These are phyloP conservation scores for Oryza glaberrima DNA, from an alignment of 176 grass and related monocot genomes.

Conservation along the genomic window DNA sequence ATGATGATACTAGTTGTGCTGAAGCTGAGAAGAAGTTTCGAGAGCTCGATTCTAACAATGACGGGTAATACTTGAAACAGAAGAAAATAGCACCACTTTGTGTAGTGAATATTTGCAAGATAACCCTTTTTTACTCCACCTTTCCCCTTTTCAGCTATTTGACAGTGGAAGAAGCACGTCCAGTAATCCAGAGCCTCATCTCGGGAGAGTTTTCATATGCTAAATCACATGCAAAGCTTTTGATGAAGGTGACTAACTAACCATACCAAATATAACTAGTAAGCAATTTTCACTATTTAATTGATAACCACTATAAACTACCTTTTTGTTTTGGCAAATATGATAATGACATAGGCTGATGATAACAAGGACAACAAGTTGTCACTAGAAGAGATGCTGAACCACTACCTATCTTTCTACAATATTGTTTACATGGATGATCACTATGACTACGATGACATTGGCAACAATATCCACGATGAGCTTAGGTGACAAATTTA, in stretches of 20 bases:
- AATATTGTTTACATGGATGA: slow-evolving; percentile 35
- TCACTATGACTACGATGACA: background rate
- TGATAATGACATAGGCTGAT: slow-evolving; percentile 37
- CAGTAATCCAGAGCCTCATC: slow-evolving; percentile 36
- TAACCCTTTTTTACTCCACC: background rate
- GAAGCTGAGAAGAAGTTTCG: slow-evolving; percentile 40
- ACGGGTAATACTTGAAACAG: slow-evolving; percentile 15
- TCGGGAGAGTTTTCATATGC: slow-evolving; percentile 45
- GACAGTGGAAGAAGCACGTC: slow-evolving; percentile 51
- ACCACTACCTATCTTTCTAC: slow-evolving; percentile 47
- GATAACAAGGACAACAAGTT: slow-evolving; percentile 48
- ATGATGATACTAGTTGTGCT: background rate
- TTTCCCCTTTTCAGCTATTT: slow-evolving; percentile 29
- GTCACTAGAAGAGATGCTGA: slow-evolving; percentile 51
- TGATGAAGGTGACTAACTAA: slow-evolving; percentile 39
- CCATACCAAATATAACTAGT: background rate
- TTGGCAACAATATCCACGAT: slow-evolving; percentile 28
- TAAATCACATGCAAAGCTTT: slow-evolving; percentile 29
- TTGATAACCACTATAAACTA: background rate
- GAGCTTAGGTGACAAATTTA: slow-evolving; percentile 40
- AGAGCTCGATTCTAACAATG: slow-evolving; percentile 46
- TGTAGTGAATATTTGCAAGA: background rate
- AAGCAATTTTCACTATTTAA: background rate
- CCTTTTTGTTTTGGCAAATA: background rate
- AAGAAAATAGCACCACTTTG: background rate